Conservation (phyloP, 2,329 filamentous ascomycete species). For the Phialocephala sp. region DNA sequence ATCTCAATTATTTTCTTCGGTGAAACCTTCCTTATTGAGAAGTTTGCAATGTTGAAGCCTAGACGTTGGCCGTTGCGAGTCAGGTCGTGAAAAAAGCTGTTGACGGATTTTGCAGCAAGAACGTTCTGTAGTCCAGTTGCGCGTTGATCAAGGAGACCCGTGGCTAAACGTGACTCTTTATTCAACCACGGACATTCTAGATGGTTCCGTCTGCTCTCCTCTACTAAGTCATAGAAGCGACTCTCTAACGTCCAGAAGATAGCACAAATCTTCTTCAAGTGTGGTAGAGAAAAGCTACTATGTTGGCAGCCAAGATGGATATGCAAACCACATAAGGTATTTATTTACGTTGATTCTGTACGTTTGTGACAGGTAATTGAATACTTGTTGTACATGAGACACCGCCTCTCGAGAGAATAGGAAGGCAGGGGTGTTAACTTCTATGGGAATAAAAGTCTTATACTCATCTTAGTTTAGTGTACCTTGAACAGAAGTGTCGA, state of each 20-base stretch:
- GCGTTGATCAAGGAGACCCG: too few species aligned
- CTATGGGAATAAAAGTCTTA: neutral
- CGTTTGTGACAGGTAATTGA: neutral
- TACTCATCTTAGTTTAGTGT: neutral
- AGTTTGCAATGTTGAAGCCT: neutral
- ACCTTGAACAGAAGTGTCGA: neutral
- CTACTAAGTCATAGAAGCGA: neutral
- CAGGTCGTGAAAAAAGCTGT: neutral
- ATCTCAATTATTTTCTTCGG: slow-evolving; percentile 33
- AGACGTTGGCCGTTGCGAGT: neutral
- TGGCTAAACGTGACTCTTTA: neutral
- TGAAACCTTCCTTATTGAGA: neutral
- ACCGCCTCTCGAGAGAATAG: neutral
- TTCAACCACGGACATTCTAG: too few species aligned
- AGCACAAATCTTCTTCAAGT: neutral
- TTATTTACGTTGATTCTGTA: neutral
- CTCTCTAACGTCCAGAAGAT: neutral
- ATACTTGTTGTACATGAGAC: neutral
- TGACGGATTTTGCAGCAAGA: too few species aligned
- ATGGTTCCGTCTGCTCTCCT: neutral
- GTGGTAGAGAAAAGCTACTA: neutral
- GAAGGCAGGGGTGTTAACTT: neutral
- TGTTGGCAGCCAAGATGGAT: neutral
- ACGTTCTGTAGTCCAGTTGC: neutral
- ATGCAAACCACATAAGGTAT: neutral